A percentile compares a stretch with the other conserved stretches of the same genome.
phyloP scores from a whole-genome alignment of 2,329 filamentous ascomycete species.

The Cladosporium sp. region DNA sequence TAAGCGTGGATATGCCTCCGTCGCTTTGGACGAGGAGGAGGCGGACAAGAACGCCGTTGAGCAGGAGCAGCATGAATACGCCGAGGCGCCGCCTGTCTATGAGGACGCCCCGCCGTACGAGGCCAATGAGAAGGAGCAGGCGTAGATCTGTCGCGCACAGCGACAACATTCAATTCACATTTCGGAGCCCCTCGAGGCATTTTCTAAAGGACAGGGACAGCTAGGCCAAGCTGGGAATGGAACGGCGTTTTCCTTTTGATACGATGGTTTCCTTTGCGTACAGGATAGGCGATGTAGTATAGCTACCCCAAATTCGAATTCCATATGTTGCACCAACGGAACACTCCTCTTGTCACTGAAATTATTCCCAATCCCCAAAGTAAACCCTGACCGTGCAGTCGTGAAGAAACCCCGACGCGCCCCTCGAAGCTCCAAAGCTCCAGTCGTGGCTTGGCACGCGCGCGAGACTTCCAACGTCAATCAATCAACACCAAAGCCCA shows the following conservation, averaged over 20 bases:
- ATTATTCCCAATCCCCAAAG: not conserved
- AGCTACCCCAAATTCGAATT: slow-evolving; percentile 1
- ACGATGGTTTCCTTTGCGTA: not conserved
- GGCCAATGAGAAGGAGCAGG: slow-evolving; percentile 16
- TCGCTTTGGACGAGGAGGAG: slow-evolving; percentile 20
- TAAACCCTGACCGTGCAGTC: not conserved
- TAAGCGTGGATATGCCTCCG: slow-evolving; percentile 26
- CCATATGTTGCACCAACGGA: not conserved
- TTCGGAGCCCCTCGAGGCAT: not conserved
- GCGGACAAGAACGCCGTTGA: not conserved
- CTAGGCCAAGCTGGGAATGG: not conserved
- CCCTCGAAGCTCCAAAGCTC: not conserved
- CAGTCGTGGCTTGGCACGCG: not conserved
- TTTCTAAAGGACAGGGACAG: not conserved
- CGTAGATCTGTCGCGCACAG: not conserved
- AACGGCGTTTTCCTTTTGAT: not conserved
- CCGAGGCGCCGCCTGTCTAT: slow-evolving; percentile 27
- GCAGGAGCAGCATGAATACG: slow-evolving; percentile 14
- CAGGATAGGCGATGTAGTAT: slow-evolving; percentile 1
- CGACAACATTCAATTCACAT: not conserved
- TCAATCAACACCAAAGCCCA: not conserved
- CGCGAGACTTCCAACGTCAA: not conserved
- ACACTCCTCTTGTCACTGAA: not conserved
- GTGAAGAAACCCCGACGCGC: not conserved
- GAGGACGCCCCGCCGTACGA: slow-evolving; percentile 31